Evolutionary conservation across 306 rosid species (phyloP).

Genomic region (Rosa persica): DNA sequence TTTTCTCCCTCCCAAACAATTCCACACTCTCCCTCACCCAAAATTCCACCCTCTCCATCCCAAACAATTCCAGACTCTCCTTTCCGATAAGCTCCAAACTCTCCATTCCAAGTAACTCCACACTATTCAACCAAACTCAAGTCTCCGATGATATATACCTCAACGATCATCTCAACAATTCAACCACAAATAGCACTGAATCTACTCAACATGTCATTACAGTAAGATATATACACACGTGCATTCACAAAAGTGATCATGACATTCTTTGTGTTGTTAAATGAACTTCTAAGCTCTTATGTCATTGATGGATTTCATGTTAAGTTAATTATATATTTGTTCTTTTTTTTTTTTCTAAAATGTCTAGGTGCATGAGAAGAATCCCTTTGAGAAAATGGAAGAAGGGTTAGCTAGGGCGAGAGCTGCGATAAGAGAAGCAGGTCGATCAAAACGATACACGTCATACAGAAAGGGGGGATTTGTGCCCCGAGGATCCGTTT

Average conservation of each 20-base stretch:
- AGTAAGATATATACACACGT: neutral
- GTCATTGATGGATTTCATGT: neutral
- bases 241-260: neutral
- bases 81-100: neutral
- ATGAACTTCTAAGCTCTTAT: neutral
- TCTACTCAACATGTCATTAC: neutral
- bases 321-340: neutral
- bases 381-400: conserved; percentile 31
- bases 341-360: neutral
- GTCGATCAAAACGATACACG: conserved; percentile 24
- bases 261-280: conserved; percentile 6
- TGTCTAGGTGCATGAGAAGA: conserved; percentile 6
- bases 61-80: neutral
- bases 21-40: neutral
- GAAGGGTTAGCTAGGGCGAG: conserved; percentile 45
- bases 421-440: conserved; percentile 41
- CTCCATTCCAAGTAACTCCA: conserved; percentile 1
- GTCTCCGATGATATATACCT: neutral
- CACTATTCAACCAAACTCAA: conserved; percentile 7
- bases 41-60: conserved; percentile 3
- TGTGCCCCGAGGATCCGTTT: conserved; percentile 45
- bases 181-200: neutral
- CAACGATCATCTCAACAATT: neutral
- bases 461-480: conserved; percentile 28
- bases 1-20: neutral